Conservation (phyloP, 352 stramenopile genomes). For the Phytophthora fragariae region DNA sequence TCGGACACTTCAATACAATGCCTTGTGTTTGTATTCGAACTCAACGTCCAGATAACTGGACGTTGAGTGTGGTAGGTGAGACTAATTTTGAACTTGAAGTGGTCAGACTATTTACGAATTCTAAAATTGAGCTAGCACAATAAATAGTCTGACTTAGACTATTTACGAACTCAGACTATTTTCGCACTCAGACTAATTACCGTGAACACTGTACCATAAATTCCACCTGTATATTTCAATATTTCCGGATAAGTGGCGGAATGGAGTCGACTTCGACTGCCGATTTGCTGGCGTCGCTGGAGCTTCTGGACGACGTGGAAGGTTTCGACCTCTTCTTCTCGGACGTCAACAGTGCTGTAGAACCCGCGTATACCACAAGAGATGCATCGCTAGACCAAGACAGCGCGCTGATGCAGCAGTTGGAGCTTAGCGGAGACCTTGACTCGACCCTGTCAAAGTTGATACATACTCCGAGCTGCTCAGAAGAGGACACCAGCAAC, state of each 20-base stretch:
- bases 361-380: background rate
- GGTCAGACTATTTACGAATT: too few relatives aligned
- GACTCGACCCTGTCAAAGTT: background rate
- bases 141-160: too few relatives aligned
- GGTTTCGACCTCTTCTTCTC: slow-evolving; percentile 10
- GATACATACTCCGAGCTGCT: background rate
- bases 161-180: too few relatives aligned
- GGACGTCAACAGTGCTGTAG: background rate
- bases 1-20: too few relatives aligned
- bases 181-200: too few relatives aligned
- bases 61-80: too few relatives aligned
- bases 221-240: background rate
- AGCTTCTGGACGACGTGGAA: slow-evolving; percentile 24
- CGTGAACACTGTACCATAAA: too few relatives aligned
- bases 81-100: too few relatives aligned
- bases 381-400: background rate
- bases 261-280: slow-evolving; percentile 1
- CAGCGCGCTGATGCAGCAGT: background rate
- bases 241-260: background rate
- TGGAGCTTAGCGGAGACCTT: slow-evolving; percentile 6
- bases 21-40: too few relatives aligned
- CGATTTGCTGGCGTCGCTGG: slow-evolving; percentile 8
- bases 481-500: background rate
- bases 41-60: too few relatives aligned
- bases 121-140: too few relatives aligned